Evolutionary conservation across 2,329 filamentous ascomycete species (phyloP), one percentile per base, ranked within the genome.

Genomic region (Xylariaceae sp.): DNA sequence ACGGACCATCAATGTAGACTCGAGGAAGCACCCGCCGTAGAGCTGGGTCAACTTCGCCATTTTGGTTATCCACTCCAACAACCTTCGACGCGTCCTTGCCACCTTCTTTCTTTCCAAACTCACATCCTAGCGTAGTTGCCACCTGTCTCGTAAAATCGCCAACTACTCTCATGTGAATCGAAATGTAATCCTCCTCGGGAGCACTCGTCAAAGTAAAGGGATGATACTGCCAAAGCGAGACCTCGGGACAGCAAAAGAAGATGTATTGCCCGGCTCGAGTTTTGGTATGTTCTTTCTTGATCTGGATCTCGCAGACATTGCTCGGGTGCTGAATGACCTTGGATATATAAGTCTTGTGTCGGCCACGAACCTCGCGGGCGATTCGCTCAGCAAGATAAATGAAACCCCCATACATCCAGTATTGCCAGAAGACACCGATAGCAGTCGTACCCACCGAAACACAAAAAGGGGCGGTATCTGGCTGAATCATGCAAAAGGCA

Each of bases 311-410:
- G 69, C 88, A 89, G 16, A 95, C 90, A 64, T 91, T 90, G 75
- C 88, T 90, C 7, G 89, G 89, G 69, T 95, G 89, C 74, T 94
- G 89, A 59, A 95, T 86, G 57, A 95, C 90, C 74, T 94, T 94
- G 58, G 88, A 90, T 54, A 95, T 88, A 68, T 88, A 90, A 14
- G 89, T 93, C 78, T 87, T 90, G 75, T 93, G 88, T 22, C 85
- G 81, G 42, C 89, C 89, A 48, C 89, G 85, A 39, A 93, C 74
- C 71, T 94, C 90, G 56, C 89, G 84, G 17, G 88, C 84, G 51
- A 92, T 77, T 55, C 89, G 80, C 73, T 95, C 90, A n/a, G 82
- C 80, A 34, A 95, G 79, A 67, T 94, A 95, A 53, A 86, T 76
- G 66, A 89, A 88, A 55, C 88, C 90, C 46, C 89, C 87, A 66